phyloP scores from a whole-genome alignment of 805 yeast species.

The Lachancea lanzarotensis region DNA sequence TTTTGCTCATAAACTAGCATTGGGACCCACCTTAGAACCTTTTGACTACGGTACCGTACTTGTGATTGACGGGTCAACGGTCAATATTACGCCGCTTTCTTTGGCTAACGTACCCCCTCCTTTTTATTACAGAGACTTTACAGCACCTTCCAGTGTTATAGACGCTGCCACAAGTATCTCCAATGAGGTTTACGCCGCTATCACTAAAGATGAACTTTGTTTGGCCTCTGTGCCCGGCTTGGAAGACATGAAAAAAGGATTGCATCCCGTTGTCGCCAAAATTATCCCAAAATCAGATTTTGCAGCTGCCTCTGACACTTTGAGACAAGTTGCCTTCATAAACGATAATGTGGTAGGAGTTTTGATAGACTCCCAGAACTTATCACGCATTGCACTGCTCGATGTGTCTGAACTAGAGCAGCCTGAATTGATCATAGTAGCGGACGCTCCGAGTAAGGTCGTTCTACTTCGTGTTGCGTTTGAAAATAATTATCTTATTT shows the following conservation, averaged over 20 bases:
- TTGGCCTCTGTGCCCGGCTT: conserved; percentile 42
- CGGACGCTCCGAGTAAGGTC: conserved; percentile 44
- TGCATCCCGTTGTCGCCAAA: conserved; percentile 39
- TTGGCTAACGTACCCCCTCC: conserved; percentile 95
- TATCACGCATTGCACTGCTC: conserved; percentile 46
- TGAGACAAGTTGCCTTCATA: conserved; percentile 60
- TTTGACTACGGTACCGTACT: conserved; percentile 70
- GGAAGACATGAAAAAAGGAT: conserved; percentile 40
- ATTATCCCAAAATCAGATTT: conserved; percentile 32
- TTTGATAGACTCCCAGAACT: conserved; percentile 46
- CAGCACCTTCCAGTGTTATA: conserved; percentile 45
- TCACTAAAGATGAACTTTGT: conserved; percentile 42
- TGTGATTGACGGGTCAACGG: conserved; percentile 70
- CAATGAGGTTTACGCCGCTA: conserved; percentile 52
- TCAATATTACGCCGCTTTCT: conserved; percentile 73
- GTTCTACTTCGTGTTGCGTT: conserved; percentile 51
- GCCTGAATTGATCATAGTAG: conserved; percentile 37
- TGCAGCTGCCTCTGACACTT: conserved; percentile 37
- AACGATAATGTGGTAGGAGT: conserved; percentile 49
- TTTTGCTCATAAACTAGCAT: conserved; percentile 52
- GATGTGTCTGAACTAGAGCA: conserved; percentile 39
- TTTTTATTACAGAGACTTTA: conserved; percentile 62
- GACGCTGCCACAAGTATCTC: conserved; percentile 60
- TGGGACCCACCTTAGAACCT: conserved; percentile 66
- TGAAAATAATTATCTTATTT: conserved; percentile 45